Conservation (phyloP, 2,329 filamentous ascomycete species). For the Basipetospora chlamydospora region DNA sequence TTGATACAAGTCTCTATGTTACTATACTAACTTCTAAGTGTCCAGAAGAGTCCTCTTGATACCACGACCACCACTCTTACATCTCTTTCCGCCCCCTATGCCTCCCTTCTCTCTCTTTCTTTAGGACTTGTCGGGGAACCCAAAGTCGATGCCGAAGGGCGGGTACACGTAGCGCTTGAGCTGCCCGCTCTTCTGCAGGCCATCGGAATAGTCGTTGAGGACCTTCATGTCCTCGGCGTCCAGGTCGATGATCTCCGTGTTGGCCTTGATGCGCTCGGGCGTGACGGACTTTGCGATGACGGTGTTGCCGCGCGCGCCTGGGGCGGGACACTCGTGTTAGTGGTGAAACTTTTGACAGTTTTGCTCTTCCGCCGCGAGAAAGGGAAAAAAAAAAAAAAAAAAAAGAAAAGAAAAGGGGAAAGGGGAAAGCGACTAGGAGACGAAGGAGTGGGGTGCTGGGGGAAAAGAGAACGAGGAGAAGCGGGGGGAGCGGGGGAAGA, state of each 20-base stretch:
- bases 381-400: neutral
- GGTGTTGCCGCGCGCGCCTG: constrained; percentile 53
- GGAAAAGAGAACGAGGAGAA: neutral
- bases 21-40: too few relatives aligned
- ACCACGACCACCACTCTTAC: too few relatives aligned
- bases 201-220: constrained; percentile 38
- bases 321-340: too few relatives aligned
- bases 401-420: neutral
- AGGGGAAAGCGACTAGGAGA: neutral
- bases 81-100: too few relatives aligned
- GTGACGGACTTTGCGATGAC: constrained; percentile 64
- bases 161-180: constrained; percentile 52
- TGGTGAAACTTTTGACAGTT: neutral
- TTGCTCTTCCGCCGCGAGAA: neutral
- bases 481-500: neutral
- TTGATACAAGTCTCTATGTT: too few relatives aligned
- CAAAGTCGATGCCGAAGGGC: constrained; percentile 53
- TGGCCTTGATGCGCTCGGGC: constrained; percentile 52
- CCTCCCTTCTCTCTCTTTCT: too few relatives aligned
- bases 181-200: constrained; percentile 33
- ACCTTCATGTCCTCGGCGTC: constrained; percentile 48
- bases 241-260: constrained; percentile 51
- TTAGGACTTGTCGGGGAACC: constrained; percentile 52
- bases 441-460: neutral
- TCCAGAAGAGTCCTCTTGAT: too few relatives aligned